Conservation (phyloP, 208 protist genomes). For the Acanthamoeba triangularis region DNA sequence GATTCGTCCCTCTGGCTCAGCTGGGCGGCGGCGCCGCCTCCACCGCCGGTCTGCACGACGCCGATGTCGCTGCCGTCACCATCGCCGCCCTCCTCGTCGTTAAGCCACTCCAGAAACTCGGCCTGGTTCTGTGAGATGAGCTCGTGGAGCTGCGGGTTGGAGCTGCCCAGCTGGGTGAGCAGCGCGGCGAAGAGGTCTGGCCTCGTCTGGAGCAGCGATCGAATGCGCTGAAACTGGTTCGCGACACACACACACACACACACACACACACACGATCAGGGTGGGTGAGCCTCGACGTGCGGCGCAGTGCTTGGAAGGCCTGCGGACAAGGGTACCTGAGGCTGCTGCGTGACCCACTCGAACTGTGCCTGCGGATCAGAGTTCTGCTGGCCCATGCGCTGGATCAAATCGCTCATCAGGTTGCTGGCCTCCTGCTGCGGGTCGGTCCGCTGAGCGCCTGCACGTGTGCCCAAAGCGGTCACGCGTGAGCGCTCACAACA, state of each 20-base stretch:
- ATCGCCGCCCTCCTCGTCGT: background rate
- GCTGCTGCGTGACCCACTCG: conserved; percentile 27
- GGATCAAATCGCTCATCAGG: conserved; percentile 28
- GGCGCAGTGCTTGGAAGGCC: too few relatives aligned
- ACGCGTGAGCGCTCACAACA: background rate
- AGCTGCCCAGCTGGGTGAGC: conserved; percentile 9
- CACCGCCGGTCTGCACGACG: background rate
- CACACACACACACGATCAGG: too few relatives aligned
- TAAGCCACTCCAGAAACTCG: conserved; percentile 47
- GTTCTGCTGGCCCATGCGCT: background rate
- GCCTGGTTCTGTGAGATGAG: conserved; percentile 39
- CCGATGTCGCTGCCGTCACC: background rate
- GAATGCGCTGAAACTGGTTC: conserved; percentile 7
- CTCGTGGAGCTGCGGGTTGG: conserved; percentile 50
- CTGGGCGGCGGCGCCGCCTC: background rate
- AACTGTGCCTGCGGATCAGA: background rate
- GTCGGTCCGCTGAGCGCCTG: background rate
- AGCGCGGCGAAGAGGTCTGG: conserved; percentile 25
- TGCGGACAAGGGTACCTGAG: background rate
- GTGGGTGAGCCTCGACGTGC: background rate
- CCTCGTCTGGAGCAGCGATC: background rate
- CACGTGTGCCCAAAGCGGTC: background rate
- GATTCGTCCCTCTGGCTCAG: background rate
- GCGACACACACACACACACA: background rate
- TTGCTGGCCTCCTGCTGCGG: conserved; percentile 13